These are phyloP conservation scores for Gyrodon lividus DNA, from an alignment of 768 basidiomycete species.

Conservation along the genomic window DNA sequence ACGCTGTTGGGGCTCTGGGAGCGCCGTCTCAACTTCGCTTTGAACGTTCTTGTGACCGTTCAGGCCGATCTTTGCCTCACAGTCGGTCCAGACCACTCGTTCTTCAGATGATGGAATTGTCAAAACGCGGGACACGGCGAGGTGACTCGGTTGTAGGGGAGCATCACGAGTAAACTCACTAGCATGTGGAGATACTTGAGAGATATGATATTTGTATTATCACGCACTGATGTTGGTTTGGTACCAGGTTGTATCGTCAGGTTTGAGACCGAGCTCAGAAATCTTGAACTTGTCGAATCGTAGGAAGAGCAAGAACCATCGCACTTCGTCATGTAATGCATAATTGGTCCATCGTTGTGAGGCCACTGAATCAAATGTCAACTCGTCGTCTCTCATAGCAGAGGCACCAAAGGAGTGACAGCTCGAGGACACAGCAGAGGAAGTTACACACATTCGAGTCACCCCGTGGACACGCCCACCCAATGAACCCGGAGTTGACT, in stretches of 20 bases:
- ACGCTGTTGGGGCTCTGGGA: constrained; percentile 80
- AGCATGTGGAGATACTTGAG: not conserved
- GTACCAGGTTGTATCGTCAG: constrained; percentile 42
- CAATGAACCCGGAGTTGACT: constrained; percentile 53
- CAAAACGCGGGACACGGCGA: too few relatives aligned
- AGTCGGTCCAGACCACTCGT: too few relatives aligned
- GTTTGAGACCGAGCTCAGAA: constrained; percentile 45
- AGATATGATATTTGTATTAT: not conserved
- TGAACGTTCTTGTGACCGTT: constrained; percentile 67
- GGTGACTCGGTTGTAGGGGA: too few relatives aligned
- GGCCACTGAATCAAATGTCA: constrained; percentile 37
- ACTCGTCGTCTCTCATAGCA: constrained; percentile 1
- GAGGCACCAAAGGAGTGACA: too few relatives aligned
- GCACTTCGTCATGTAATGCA: constrained; percentile 74
- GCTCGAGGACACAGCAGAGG: not conserved
- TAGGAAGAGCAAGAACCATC: constrained; percentile 55
- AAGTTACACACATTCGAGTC: constrained; percentile 30
- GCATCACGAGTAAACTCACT: too few relatives aligned
- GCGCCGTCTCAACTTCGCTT: constrained; percentile 64
- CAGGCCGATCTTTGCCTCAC: constrained; percentile 80
- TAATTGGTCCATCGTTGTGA: constrained; percentile 63
- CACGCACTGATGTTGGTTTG: constrained; percentile 50
- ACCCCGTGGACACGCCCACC: constrained; percentile 43
- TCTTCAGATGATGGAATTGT: too few relatives aligned
- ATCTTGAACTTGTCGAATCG: constrained; percentile 69